Base-by-base conservation (phyloP, 306 rosid species). In the Lathyrus sativus region DNA sequence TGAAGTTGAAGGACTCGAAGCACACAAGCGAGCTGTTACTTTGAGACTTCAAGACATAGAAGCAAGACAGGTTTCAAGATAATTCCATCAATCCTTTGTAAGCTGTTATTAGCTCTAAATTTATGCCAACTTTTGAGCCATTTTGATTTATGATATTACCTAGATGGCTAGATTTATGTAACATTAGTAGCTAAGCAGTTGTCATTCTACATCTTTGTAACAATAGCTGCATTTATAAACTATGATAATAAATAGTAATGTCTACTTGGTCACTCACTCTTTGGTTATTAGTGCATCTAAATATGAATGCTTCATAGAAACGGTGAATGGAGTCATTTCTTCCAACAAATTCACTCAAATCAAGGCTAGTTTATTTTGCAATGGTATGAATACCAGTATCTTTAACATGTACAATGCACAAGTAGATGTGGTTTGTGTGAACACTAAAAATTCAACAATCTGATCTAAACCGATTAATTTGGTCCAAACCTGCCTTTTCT, bases 11-110 rank as follows among this genome's bases (percentile, higher is more conserved):
- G 97, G 99, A 14, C 87, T 93, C 13, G 97, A 90, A 31, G 97
- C 97, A 7, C 97, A 93, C 73, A 93, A 88, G 78, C 77, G 97
- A 81, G 97, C 99, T 2, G 97, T 93, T 35, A 90, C 96, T 68
- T 89, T 93, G 69, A 85, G 99, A 80, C 90, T 93, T 49, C 74
- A 88, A 79, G 99, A 93, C 69, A 88, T 93, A 31, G 90, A 88
- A 81, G 92, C 95, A 79, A 84, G 51, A 64, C 85, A 81, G 76
- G 84, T 82, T 79, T 62, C 88, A 41, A 79, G 70, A 62, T 78
- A 80, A 87, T 75, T 74, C 31, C 58, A 38, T 48, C 62, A 41
- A 38, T 64, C 74, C 11, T 35, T 38, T 56, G 73, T 60, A 39
- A 68, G 53, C 18, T 31, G 63, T 68, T 12, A 1, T 14, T 7